Evolutionary conservation across 2,329 filamentous ascomycete species (phyloP), one percentile per base, ranked within the genome.

Genomic region (Cytospora paraplurivora): DNA sequence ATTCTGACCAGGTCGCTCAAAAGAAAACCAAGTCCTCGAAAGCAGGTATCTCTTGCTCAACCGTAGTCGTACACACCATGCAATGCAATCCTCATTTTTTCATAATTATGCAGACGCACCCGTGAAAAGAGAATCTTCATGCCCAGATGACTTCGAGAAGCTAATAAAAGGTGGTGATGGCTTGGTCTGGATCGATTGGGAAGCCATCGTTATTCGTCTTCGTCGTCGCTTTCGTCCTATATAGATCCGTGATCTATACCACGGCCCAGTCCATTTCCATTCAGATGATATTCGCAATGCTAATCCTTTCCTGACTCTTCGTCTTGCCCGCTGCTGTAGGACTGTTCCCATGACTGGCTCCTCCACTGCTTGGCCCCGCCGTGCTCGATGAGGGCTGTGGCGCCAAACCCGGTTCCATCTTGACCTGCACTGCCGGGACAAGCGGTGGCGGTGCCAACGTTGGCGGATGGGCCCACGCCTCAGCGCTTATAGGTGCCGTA

Each of bases 231-330:
- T 7, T 19, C 10, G 41, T 10, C 7, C 11, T 47, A 8, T 19
- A n/a, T 21, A 21, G 3, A 47, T 4, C 7, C n/a, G 44, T 10
- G 12, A 11, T 19, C 41, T 44, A n/a, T 17, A 15, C 8, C 17
- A 13, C 6, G 6, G n/a, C 17, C 41, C 41, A n/a, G 27, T 27
- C 27, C 12, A 15, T 1, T 21, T 10, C n/a, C n/a, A 2, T 19
- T 73, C 68, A 76, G 51, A 80, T 78, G 62, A 79, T 80, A 68
- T 79, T 79, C 58, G 76, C 77, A 63, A 81, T 80, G 69, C 78
- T 78, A 65, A 79, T 78, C 59, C 77, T 73, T 73, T 80, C 74
- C 69, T 81, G 74, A 69, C 68, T 79, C 64, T 76, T 75, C 38
- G 71, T 76, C 64, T 75, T 76, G 15, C 58, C 56, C 32, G 67